Percentiles rank a stretch among this genome's conserved stretches.
phyloP scores from a whole-genome alignment of 2,329 filamentous ascomycete genomes.

The Leptodontidium sp. region DNA sequence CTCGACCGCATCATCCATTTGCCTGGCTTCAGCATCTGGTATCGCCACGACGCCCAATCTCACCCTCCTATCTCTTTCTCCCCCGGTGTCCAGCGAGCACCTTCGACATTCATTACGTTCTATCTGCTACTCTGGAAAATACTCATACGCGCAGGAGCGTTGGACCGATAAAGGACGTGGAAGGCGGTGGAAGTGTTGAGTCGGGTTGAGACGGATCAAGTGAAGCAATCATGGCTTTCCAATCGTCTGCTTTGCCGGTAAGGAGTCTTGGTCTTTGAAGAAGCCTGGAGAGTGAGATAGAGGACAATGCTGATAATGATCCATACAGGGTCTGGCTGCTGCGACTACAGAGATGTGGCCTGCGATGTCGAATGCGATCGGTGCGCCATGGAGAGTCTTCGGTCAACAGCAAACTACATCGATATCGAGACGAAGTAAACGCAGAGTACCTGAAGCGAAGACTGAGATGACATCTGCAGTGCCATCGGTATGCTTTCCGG shows the following conservation, averaged over 20 bases:
- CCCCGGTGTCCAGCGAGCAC: background rate
- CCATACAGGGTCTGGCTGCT: constrained; percentile 55
- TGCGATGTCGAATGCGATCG: constrained; percentile 51
- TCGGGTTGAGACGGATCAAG: background rate
- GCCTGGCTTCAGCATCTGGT: constrained; percentile 21
- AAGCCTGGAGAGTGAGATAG: background rate
- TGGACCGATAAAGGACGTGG: constrained; percentile 5
- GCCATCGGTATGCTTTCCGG: constrained; percentile 26
- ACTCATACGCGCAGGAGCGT: constrained; percentile 6
- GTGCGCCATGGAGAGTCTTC: constrained; percentile 48
- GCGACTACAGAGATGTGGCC: constrained; percentile 54
- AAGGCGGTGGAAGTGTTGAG: constrained; percentile 18
- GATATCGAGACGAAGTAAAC: constrained; percentile 26
- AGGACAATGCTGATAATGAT: constrained; percentile 22
- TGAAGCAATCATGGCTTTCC: constrained; percentile 40
- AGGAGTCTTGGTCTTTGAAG: constrained; percentile 17
- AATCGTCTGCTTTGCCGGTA: constrained; percentile 41
- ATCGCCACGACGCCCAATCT: constrained; percentile 5
- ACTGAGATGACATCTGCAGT: constrained; percentile 15
- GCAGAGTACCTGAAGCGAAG: constrained; percentile 14
- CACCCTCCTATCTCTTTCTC: background rate
- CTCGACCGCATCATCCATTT: constrained; percentile 26
- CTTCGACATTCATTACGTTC: constrained; percentile 13
- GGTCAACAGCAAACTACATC: constrained; percentile 38
- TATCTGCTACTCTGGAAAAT: constrained; percentile 13